Conservation (phyloP, 106 monocot species). For the Dendrobium chrysotoxum region DNA sequence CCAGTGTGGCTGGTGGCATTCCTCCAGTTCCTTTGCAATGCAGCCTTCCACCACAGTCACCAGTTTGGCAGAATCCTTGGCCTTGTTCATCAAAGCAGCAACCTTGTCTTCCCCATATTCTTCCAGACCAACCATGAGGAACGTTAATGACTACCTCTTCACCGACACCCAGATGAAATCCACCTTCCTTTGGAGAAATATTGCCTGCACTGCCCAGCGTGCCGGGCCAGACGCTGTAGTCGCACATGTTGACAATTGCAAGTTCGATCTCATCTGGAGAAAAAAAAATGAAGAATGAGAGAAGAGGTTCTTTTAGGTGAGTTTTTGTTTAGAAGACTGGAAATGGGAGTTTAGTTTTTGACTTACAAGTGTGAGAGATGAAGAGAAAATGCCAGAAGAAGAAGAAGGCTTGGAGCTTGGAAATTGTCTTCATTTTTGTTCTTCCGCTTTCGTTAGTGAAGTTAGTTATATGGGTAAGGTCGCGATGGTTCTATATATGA, state of each 20-base stretch:
- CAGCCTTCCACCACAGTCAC: slow-evolving; percentile 50
- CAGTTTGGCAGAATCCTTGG: slow-evolving; percentile 45
- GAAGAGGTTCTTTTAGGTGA: background rate
- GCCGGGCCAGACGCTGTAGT: slow-evolving; percentile 27
- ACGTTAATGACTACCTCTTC: slow-evolving; percentile 18
- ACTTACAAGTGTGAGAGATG: background rate
- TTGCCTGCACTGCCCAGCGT: slow-evolving; percentile 18
- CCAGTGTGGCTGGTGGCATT: slow-evolving; percentile 52
- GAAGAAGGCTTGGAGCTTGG: background rate
- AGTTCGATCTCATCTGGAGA: slow-evolving; percentile 20
- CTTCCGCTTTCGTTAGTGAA: background rate
- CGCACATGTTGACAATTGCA: slow-evolving; percentile 27
- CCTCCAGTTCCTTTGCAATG: slow-evolving; percentile 48
- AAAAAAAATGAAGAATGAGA: background rate
- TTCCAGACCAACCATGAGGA: slow-evolving; percentile 42
- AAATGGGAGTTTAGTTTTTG: background rate
- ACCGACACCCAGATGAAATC: slow-evolving; percentile 18
- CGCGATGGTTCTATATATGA: background rate
- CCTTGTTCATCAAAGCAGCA: slow-evolving; percentile 43
- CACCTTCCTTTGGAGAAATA: slow-evolving; percentile 12
- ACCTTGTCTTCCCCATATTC: slow-evolving; percentile 56
- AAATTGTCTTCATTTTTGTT: background rate
- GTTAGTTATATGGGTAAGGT: background rate
- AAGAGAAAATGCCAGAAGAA: background rate
- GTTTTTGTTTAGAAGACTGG: background rate